phyloP scores from a whole-genome alignment of 1,284 basidiomycete species.

The Caloboletus inedulis region DNA sequence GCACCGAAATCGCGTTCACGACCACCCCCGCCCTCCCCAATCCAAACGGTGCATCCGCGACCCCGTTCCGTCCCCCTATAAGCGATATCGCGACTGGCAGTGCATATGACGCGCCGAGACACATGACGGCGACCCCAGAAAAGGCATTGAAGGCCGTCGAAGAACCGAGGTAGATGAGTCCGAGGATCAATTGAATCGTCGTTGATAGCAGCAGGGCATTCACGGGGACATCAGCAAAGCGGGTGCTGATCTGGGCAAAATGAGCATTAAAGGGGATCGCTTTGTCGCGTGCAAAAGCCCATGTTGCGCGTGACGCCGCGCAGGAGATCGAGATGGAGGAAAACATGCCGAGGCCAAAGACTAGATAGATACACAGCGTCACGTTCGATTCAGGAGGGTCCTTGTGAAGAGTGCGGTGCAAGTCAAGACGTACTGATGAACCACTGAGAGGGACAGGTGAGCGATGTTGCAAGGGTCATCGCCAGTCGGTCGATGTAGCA shows the following conservation, averaged over 20 bases:
- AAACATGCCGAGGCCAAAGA: slow-evolving; percentile 54
- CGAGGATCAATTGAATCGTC: slow-evolving; percentile 49
- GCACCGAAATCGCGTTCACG: slow-evolving; percentile 44
- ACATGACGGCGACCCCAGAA: slow-evolving; percentile 53
- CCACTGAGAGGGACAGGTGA: slow-evolving; percentile 34
- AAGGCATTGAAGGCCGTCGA: slow-evolving; percentile 57
- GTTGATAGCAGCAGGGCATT: slow-evolving; percentile 61
- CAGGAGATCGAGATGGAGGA: slow-evolving; percentile 61
- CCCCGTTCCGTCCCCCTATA: slow-evolving; percentile 36
- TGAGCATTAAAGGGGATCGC: slow-evolving; percentile 57
- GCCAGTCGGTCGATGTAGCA: not conserved
- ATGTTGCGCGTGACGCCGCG: slow-evolving; percentile 64
- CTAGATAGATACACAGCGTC: slow-evolving; percentile 23
- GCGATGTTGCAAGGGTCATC: not conserved
- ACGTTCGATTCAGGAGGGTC: no score
- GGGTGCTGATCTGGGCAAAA: slow-evolving; percentile 48
- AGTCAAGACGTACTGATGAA: slow-evolving; percentile 40
- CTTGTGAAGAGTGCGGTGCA: not conserved
- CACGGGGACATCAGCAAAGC: slow-evolving; percentile 44
- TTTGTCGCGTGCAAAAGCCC: slow-evolving; percentile 68
- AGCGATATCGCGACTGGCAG: slow-evolving; percentile 51
- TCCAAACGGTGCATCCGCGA: slow-evolving; percentile 43
- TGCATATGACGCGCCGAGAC: slow-evolving; percentile 50
- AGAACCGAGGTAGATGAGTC: slow-evolving; percentile 54
- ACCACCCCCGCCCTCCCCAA: slow-evolving; percentile 41